Evolutionary conservation across 192 early-diverging fungal genomes (phyloP).

Genomic region (Dissophora ornata): DNA sequence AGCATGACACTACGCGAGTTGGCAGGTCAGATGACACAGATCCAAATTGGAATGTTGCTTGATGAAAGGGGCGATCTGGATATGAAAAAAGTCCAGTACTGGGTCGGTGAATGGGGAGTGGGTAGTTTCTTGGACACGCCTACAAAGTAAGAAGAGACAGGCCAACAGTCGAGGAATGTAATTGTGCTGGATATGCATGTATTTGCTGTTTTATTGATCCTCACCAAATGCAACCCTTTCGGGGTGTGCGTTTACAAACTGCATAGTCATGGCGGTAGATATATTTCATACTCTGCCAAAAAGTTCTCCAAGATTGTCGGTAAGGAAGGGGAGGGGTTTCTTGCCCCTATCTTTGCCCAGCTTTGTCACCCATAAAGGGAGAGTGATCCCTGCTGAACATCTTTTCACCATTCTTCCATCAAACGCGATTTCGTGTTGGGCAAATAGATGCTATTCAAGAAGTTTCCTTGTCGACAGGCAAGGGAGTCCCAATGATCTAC

Average conservation of each 20-base stretch:
- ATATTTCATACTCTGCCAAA: slow-evolving; percentile 61
- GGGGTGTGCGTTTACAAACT: not conserved
- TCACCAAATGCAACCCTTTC: too few species aligned
- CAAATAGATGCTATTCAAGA: slow-evolving; percentile 64
- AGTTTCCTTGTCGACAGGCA: slow-evolving; percentile 60
- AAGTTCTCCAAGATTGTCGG: slow-evolving; percentile 58
- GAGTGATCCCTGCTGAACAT: not conserved
- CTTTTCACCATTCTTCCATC: too few species aligned
- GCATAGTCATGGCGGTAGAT: slow-evolving; percentile 54
- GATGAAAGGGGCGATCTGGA: slow-evolving; percentile 65
- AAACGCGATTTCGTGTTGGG: not conserved
- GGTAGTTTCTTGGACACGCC: slow-evolving; percentile 72
- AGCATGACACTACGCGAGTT: slow-evolving; percentile 65
- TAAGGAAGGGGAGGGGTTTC: too few species aligned
- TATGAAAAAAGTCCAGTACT: slow-evolving; percentile 61
- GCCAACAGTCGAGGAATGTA: too few species aligned
- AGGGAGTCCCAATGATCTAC: slow-evolving; percentile 70
- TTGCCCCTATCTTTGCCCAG: too few species aligned
- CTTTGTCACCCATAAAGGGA: too few species aligned
- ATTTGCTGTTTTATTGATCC: too few species aligned
- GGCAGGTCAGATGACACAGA: slow-evolving; percentile 77
- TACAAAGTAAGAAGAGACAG: slow-evolving; percentile 68
- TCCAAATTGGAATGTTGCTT: slow-evolving; percentile 67
- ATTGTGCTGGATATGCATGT: not conserved
- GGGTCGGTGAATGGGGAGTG: slow-evolving; percentile 66